Evolutionary conservation across 768 basidiomycete genomes (phyloP).

Genomic region (Amanita fuliginea): DNA sequence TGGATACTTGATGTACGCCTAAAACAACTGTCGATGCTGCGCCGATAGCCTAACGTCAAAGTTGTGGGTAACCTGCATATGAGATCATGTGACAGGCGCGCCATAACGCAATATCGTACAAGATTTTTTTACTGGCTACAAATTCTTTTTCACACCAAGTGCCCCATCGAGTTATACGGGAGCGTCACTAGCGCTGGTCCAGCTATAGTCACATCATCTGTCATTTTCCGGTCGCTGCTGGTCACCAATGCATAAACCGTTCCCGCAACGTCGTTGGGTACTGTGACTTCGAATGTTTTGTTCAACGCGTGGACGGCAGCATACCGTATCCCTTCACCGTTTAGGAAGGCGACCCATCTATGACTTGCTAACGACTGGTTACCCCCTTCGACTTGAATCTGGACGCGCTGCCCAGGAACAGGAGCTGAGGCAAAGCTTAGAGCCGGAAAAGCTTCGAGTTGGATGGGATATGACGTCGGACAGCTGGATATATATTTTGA

Average conservation of each 20-base stretch:
- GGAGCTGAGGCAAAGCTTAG: background rate
- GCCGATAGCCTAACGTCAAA: too few species aligned
- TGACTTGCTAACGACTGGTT: background rate
- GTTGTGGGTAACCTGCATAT: too few species aligned
- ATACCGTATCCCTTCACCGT: slow-evolving; percentile 3
- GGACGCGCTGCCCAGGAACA: background rate
- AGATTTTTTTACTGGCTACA: background rate
- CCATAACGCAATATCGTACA: background rate
- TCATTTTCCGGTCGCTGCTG: slow-evolving; percentile 18
- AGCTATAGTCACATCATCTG: slow-evolving; percentile 41
- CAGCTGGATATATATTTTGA: background rate
- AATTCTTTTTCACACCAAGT: background rate
- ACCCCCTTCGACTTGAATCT: background rate
- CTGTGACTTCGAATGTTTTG: background rate
- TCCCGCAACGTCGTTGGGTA: slow-evolving; percentile 32
- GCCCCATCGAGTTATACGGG: slow-evolving; percentile 18
- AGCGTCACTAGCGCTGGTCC: slow-evolving; percentile 41
- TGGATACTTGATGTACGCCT: slow-evolving; percentile 6
- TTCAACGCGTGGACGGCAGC: background rate
- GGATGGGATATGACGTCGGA: background rate
- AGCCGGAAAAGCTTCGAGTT: background rate
- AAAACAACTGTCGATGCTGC: slow-evolving; percentile 29
- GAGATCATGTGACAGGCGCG: too few species aligned
- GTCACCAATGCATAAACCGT: slow-evolving; percentile 40
- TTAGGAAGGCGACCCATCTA: slow-evolving; percentile 5